A percentile compares a stretch with the other conserved stretches of the same genome.
Conservation (phyloP, 1,139 yeast species). For the Blastobotrys aristatus region DNA sequence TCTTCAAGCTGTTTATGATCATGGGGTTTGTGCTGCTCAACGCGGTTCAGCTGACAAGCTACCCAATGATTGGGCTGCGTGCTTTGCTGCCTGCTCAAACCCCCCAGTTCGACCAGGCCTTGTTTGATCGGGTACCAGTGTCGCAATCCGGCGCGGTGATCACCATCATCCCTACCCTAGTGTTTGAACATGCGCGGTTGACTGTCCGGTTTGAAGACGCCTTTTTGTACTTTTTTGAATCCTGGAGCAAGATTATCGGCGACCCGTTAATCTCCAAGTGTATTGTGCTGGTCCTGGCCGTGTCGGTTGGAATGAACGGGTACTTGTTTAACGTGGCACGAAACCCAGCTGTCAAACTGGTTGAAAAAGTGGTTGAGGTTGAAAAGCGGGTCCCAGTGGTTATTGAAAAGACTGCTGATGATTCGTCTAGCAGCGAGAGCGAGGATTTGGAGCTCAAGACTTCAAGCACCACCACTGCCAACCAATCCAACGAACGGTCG, state of each 20-base stretch:
- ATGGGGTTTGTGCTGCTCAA: slow-evolving; percentile 68
- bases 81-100: slow-evolving; percentile 4
- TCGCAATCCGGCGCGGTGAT: slow-evolving; percentile 47
- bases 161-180: slow-evolving; percentile 62
- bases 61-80: slow-evolving; percentile 42
- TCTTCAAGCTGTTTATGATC: slow-evolving; percentile 62
- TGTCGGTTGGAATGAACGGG: slow-evolving; percentile 75
- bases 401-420: slow-evolving; percentile 14
- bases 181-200: slow-evolving; percentile 64
- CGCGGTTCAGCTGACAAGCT: slow-evolving; percentile 39
- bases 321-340: slow-evolving; percentile 55
- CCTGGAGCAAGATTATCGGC: slow-evolving; percentile 66
- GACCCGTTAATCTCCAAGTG: slow-evolving; percentile 80
- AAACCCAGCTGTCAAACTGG: slow-evolving; percentile 29
- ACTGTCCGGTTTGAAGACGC: slow-evolving; percentile 64
- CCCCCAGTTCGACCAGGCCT: slow-evolving; percentile 5
- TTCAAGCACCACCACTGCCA: not conserved
- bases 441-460: slow-evolving; percentile 23
- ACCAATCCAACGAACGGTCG: slow-evolving; percentile 26
- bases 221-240: slow-evolving; percentile 48
- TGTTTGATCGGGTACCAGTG: slow-evolving; percentile 10
- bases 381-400: slow-evolving; percentile 32
- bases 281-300: slow-evolving; percentile 63
- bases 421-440: slow-evolving; percentile 20
- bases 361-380: slow-evolving; percentile 34